Base-by-base conservation (phyloP, 805 yeast genomes). In the Ogataea sp. region DNA sequence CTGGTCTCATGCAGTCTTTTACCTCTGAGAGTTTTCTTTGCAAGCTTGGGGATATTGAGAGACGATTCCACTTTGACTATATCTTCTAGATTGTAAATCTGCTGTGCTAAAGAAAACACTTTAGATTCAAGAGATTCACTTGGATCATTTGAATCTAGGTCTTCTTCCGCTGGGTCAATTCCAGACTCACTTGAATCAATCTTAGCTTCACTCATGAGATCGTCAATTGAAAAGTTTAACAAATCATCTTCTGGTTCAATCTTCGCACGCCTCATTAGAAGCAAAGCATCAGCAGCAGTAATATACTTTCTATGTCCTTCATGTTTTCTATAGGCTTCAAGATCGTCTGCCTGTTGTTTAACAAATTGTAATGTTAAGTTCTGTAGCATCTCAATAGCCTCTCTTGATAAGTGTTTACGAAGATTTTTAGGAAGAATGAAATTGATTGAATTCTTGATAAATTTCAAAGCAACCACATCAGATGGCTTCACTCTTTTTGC, bases 331-430 rank as follows among this genome's bases (percentile, higher is more conserved):
- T 58, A 62, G 3, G 60, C 55, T 17, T 52, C 45, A 35, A 67
- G 48, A 42, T 67, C 70, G 0, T 37, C 41, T 45, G 62, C 40
- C 40, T 67, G 59, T 18, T 60, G 62, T 20, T 47, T 43, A 31
- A 68, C 49, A 35, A 68, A 68, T 32, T 56, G 60, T 18, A 53
- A 51, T 2, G 68, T 60, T 32, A 60, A 54, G 11, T 47, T 47
- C 23, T 62, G 62, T 17, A 68, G 40, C n/a, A 48, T 40, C n/a
- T 39, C 31, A 20, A 58, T 41, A 0, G 57, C 37, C 6, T 56
- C 56, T 2, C 41, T 33, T 0, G 59, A 50, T 4, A 51, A 35
- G 17, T 51, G 38, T 34, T 46, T 36, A 9, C 39, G 45, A 18
- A 43, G 21, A 7, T 38, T 39, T 20, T 42, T 44, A 5, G 56